Percentiles rank a stretch among this genome's conserved stretches.
phyloP scores from a whole-genome alignment of 768 basidiomycete species.

The Phaeolepiota aurea region DNA sequence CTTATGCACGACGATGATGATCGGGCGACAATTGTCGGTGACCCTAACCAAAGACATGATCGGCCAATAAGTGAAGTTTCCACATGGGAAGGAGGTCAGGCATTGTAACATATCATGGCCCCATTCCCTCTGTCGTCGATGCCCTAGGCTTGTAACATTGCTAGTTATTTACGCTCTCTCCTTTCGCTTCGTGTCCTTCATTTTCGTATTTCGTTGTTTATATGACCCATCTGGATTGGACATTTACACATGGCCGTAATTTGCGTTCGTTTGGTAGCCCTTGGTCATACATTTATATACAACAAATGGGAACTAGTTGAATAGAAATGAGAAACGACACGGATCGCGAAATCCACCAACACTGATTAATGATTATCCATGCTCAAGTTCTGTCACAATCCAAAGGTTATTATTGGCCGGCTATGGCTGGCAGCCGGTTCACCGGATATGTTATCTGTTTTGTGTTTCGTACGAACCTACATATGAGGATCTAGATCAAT shows the following conservation, averaged over 20 bases:
- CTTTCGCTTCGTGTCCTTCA: conserved; percentile 3
- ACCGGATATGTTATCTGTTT: no score
- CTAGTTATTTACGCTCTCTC: background rate
- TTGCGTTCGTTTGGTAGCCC: conserved; percentile 2
- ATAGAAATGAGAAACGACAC: no score
- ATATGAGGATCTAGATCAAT: no score
- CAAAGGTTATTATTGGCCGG: no score
- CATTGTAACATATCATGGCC: conserved; percentile 25
- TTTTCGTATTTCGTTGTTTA: conserved; percentile 13
- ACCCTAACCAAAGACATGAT: conserved; percentile 11
- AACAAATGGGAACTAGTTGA: no score
- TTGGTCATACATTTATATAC: conserved; percentile 13
- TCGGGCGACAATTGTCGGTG: conserved; percentile 16
- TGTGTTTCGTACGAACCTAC: no score
- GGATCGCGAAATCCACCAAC: no score
- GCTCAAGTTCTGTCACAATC: no score
- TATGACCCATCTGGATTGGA: conserved; percentile 21
- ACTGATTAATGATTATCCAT: no score
- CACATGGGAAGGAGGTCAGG: conserved; percentile 33
- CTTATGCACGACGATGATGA: conserved; percentile 21
- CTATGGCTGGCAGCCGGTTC: no score
- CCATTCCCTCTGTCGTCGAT: background rate
- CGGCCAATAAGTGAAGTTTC: conserved; percentile 19
- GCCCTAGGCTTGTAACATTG: background rate
- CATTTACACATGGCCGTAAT: conserved; percentile 12